Conservation (phyloP, 257 asterid species). For the Petunia axillaris region DNA sequence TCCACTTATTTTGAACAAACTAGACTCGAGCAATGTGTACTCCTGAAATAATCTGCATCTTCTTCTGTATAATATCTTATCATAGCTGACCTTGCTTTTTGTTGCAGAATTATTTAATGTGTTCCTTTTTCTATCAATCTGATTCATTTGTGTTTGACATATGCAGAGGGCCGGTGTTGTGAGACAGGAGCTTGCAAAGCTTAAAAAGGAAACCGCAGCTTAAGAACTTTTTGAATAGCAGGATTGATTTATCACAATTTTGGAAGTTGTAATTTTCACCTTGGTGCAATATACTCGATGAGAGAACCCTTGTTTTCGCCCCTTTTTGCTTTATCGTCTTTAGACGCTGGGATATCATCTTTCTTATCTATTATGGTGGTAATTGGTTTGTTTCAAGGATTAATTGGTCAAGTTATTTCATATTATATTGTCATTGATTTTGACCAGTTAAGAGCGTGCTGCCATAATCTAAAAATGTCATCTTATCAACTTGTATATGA, state of each 20-base stretch:
- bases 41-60: neutral
- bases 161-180: slow-evolving; percentile 72
- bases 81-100: too few relatives aligned
- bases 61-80: neutral
- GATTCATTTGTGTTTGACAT: neutral
- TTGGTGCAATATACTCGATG: neutral
- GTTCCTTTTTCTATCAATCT: neutral
- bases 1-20: neutral
- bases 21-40: neutral
- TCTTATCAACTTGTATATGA: too few relatives aligned
- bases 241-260: slow-evolving; percentile 33
- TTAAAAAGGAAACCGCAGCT: slow-evolving; percentile 55
- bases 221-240: slow-evolving; percentile 31
- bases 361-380: slow-evolving; percentile 2
- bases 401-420: neutral
- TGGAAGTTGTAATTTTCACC: slow-evolving; percentile 25
- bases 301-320: neutral
- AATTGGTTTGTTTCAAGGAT: neutral
- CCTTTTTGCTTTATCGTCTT: neutral
- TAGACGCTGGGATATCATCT: neutral
- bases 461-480: too few relatives aligned
- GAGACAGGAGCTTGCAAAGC: slow-evolving; percentile 73
- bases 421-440: neutral
- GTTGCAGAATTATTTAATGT: neutral
- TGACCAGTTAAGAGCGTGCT: neutral